Conservation (phyloP, 2,329 filamentous ascomycete genomes). For the Periconia digitata region DNA sequence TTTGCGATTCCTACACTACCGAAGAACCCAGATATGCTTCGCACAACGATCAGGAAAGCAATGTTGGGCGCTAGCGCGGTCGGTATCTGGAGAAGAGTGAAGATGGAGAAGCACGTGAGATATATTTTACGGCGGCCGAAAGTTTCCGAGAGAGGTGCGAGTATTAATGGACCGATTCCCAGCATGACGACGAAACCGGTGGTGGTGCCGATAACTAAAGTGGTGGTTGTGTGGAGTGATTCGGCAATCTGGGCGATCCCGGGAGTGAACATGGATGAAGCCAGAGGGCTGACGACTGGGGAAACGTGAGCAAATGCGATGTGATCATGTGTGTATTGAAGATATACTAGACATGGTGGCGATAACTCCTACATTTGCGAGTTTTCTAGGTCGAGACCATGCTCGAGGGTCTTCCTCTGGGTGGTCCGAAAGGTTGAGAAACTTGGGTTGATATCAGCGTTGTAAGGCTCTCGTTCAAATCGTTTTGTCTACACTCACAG, state of each 20-base stretch:
- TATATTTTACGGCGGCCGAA: constrained; percentile 51
- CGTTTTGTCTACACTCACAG: constrained; percentile 24
- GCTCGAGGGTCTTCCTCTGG: constrained; percentile 47
- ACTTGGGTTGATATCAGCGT: constrained; percentile 8
- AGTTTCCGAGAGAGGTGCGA: constrained; percentile 51
- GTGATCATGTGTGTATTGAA: too few relatives aligned
- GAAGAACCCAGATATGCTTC: constrained; percentile 53
- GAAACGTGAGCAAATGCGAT: neutral
- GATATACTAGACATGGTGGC: constrained; percentile 51
- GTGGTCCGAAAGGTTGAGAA: constrained; percentile 28
- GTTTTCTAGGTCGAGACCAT: constrained; percentile 49
- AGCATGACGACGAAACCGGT: constrained; percentile 55
- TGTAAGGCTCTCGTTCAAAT: neutral
- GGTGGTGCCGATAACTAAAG: constrained; percentile 52
- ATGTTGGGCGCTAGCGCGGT: constrained; percentile 53
- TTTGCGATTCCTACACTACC: constrained; percentile 54
- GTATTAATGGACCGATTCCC: constrained; percentile 50
- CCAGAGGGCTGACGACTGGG: constrained; percentile 50
- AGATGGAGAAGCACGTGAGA: constrained; percentile 48
- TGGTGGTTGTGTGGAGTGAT: constrained; percentile 45
- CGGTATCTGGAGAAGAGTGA: constrained; percentile 51
- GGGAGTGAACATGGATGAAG: constrained; percentile 55
- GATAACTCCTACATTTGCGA: constrained; percentile 54
- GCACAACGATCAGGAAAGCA: constrained; percentile 46
- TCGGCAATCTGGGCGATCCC: constrained; percentile 54